Base-by-base conservation (phyloP, 2,329 filamentous ascomycete genomes). In the Chalara sp. region DNA sequence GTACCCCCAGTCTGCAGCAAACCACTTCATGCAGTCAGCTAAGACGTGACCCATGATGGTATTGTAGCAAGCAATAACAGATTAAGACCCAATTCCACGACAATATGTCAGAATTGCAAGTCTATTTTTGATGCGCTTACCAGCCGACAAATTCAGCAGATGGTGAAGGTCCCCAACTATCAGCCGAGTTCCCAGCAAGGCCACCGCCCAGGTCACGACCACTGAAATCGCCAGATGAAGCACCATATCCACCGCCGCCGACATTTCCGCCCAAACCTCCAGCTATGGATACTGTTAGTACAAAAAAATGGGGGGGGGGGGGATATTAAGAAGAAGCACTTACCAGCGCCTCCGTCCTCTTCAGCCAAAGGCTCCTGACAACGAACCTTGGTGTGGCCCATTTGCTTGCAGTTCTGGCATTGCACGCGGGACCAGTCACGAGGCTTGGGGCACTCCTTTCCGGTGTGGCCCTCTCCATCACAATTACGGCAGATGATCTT, bases 371-470 rank as follows among this genome's bases (percentile, higher is more conserved):
- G 65, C 46, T 69, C 56, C 31, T 64, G 65, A 62, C 72, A 76
- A 8, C 69, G 65, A 54, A 66, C 65, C 44, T 64, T 65, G 6
- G 65, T 68, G 49, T 75, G 72, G 5, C 72, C 66, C 61, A 65
- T 69, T 56, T 75, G 52, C 33, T 67, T 56, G 59, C 81, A 84
- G 64, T 81, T 81, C 49, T 63, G 67, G 67, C 81, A 84, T 64
- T 80, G 76, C 52, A 83, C 71, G 6, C 77, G 73, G n/a, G 72
- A 69, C 43, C 75, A 76, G 59, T 82, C 79, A 0, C 64, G 52
- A 56, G 72, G 74, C 58, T 85, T 82, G 61, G 75, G 72, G 63
- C 85, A 89, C 49, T 70, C 64, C 65, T 78, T 82, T 29, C 71
- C 66, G 42, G 73, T 70, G 55, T 87, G 83, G 5, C 80, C 83